phyloP scores from a whole-genome alignment of 768 basidiomycete species.

The Rhodotorula sphaerocarpa region DNA sequence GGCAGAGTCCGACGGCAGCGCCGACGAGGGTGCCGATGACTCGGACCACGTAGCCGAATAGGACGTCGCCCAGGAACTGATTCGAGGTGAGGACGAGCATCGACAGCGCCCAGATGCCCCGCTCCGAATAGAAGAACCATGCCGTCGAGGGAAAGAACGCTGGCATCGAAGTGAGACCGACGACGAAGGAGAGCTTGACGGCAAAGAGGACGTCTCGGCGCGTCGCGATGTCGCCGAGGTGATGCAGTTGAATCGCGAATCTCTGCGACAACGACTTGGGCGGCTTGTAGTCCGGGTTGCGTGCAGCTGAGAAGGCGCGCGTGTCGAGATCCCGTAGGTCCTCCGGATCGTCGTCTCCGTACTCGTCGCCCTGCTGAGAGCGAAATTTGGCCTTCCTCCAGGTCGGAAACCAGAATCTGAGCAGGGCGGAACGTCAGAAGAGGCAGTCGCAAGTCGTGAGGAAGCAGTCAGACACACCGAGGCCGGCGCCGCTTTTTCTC shows the following conservation, averaged over 20 bases:
- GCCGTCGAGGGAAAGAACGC: conserved; percentile 13
- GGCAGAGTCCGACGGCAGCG: conserved; percentile 48
- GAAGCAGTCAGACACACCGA: not conserved
- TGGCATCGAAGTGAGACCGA: conserved; percentile 20
- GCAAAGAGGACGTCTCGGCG: conserved; percentile 25
- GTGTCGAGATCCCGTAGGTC: conserved; percentile 8
- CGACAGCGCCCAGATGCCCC: conserved; percentile 31
- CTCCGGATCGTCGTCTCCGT: conserved; percentile 29
- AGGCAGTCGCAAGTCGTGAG: not conserved
- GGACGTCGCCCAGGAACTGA: conserved; percentile 17
- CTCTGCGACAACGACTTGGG: conserved; percentile 9
- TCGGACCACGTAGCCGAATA: conserved; percentile 46
- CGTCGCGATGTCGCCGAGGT: not conserved
- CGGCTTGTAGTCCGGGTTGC: conserved; percentile 29
- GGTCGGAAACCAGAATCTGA: conserved; percentile 30
- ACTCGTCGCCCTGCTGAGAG: not conserved
- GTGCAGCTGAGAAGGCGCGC: conserved; percentile 14
- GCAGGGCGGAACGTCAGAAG: not conserved
- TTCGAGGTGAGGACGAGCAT: conserved; percentile 12
- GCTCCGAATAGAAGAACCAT: conserved; percentile 24
- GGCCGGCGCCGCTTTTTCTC: conserved; percentile 27
- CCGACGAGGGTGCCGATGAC: conserved; percentile 49
- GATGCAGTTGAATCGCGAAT: conserved; percentile 9
- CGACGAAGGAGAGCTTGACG: conserved; percentile 17
- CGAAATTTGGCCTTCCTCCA: conserved; percentile 12